phyloP scores from a whole-genome alignment of 345 rosid genomes.

The Triadica sebifera region DNA sequence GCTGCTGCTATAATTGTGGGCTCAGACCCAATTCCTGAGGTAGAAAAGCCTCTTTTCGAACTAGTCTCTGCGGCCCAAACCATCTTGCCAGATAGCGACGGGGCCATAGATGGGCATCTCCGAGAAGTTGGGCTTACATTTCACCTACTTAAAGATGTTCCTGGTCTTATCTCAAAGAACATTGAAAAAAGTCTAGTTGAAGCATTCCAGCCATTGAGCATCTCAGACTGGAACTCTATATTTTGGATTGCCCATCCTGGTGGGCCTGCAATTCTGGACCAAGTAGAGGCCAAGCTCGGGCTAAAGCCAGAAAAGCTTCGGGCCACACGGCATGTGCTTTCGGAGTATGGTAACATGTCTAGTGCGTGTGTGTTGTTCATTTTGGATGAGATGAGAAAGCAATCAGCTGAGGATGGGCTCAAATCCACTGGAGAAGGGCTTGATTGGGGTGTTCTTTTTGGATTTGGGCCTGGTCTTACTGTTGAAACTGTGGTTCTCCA shows the following conservation, averaged over 20 bases:
- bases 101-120: slow-evolving; percentile 66
- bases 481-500: slow-evolving; percentile 78
- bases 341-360: slow-evolving; percentile 80
- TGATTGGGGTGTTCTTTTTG: slow-evolving; percentile 82
- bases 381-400: slow-evolving; percentile 75
- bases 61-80: slow-evolving; percentile 67
- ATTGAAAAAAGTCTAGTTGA: slow-evolving; percentile 59
- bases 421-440: slow-evolving; percentile 72
- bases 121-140: slow-evolving; percentile 71
- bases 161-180: slow-evolving; percentile 66
- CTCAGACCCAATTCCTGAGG: slow-evolving; percentile 46
- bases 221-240: slow-evolving; percentile 72
- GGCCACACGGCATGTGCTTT: slow-evolving; percentile 59
- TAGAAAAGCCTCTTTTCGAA: slow-evolving; percentile 60
- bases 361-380: slow-evolving; percentile 79
- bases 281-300: slow-evolving; percentile 52
- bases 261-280: slow-evolving; percentile 66
- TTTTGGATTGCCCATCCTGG: slow-evolving; percentile 87
- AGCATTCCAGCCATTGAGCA: slow-evolving; percentile 67
- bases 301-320: slow-evolving; percentile 52
- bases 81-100: slow-evolving; percentile 68
- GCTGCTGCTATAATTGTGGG: slow-evolving; percentile 70
- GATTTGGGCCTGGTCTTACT: slow-evolving; percentile 85
- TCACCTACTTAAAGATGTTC: slow-evolving; percentile 62
- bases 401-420: slow-evolving; percentile 48